Evolutionary conservation across 2,329 filamentous ascomycete species (phyloP).

Genomic region (Macrophomina pseudophaseolina): DNA sequence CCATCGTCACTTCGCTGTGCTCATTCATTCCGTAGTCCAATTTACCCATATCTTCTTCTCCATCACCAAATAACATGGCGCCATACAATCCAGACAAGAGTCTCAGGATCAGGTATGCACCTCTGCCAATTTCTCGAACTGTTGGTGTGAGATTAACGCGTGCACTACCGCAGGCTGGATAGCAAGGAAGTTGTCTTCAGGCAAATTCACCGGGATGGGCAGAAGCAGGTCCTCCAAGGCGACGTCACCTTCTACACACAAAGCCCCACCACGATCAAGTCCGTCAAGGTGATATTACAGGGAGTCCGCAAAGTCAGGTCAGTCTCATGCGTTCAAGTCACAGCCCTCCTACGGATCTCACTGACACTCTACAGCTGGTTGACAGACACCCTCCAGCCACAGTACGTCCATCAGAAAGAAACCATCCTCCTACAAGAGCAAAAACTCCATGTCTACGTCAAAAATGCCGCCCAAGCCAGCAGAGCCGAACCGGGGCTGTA

Average conservation of each 20-base stretch:
- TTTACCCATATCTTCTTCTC: too few relatives aligned
- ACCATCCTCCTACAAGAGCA: neutral
- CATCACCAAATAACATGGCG: neutral
- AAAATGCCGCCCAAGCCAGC: neutral
- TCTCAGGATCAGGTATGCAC: neutral
- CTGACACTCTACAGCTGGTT: neutral
- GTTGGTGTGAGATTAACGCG: neutral
- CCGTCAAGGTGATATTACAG: neutral
- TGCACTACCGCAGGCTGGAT: neutral
- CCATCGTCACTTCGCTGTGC: neutral
- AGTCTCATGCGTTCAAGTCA: neutral
- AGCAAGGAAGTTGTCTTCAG: neutral
- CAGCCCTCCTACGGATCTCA: neutral
- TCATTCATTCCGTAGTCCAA: too few relatives aligned
- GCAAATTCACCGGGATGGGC: neutral
- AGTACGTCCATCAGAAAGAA: conserved; percentile 1
- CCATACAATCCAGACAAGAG: neutral
- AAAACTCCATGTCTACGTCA: neutral
- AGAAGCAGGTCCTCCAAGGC: conserved; percentile 1
- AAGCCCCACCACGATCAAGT: neutral
- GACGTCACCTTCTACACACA: neutral
- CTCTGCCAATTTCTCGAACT: too few relatives aligned
- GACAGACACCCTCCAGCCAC: neutral
- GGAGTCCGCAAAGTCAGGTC: conserved; percentile 7
- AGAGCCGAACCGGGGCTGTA: neutral